Percentiles rank a stretch among this genome's conserved stretches.
These are phyloP conservation scores for Yamadazyma takamatsuzukensis DNA, from an alignment of 805 yeast species.

Conservation along the genomic window DNA sequence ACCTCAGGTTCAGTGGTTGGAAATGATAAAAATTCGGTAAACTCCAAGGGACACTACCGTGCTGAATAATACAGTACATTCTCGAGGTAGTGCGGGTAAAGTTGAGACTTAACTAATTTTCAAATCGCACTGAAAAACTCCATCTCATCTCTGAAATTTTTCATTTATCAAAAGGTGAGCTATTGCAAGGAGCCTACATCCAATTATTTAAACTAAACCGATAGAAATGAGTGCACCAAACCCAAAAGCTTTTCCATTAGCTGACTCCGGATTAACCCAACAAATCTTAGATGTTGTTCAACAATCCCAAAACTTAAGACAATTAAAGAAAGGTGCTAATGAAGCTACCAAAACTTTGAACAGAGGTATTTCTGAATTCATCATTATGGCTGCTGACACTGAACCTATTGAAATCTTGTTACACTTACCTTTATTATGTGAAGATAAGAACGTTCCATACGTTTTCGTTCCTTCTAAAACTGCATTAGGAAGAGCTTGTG, in stretches of 20 bases:
- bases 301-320: constrained; percentile 97
- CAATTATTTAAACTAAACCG: constrained; percentile 1
- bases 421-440: constrained; percentile 96
- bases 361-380: constrained; percentile 99
- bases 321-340: constrained; percentile 98
- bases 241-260: constrained; percentile 98
- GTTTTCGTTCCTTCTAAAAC: constrained; percentile 98
- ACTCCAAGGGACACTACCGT: constrained; percentile 3
- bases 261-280: constrained; percentile 92
- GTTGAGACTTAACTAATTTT: too few relatives aligned
- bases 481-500: constrained; percentile 99
- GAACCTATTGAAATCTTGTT: constrained; percentile 98
- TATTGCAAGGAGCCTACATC: constrained; percentile 50
- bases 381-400: constrained; percentile 99
- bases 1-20: constrained; percentile 1
- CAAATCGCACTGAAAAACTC: background rate
- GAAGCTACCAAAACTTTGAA: constrained; percentile 99
- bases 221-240: constrained; percentile 76
- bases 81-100: too few relatives aligned
- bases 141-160: constrained; percentile 4
- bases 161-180: constrained; percentile 29
- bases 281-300: constrained; percentile 97
- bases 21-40: constrained; percentile 7
- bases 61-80: too few relatives aligned
- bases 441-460: constrained; percentile 99